Base-by-base conservation (phyloP, 2,329 filamentous ascomycete genomes). In the Sordariomycetes sp. region DNA sequence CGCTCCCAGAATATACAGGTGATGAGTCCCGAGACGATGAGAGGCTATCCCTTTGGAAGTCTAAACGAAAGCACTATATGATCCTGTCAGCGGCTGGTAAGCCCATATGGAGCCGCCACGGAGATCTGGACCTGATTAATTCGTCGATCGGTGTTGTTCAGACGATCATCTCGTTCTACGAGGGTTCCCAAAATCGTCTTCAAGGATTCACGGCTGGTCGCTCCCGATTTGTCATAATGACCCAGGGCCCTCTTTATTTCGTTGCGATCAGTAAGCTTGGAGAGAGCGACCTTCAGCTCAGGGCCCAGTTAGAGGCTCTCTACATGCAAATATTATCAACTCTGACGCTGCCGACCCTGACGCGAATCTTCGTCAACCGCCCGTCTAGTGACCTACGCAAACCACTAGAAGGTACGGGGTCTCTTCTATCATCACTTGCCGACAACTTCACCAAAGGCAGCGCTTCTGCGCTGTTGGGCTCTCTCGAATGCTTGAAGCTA, bases 271-370 rank as follows among this genome's bases (percentile, higher is more conserved):
- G 87, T 52, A 82, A 81, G 41, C 72, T 98, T 9, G 79, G 82
- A n/a, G 92, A 98, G 57, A 95, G 86, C 53, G 90, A 96, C 51
- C 65, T 75, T 5, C 90, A 98, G 55, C 71, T 98, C 15, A 77
- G 85, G 35, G 74, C 79, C 15, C 92, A 98, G 55, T 74, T 98
- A 3, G 87, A 95, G 44, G 88, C 90, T 10, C 63, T 98, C 24
- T 98, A 98, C 57, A 96, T 94, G 85, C 92, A 98, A 57, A 95
- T 98, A 33, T 61, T 98, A 18, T 96, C 92, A 2, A 98, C 93
- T 0, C 64, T 98, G 39, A 98, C 92, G 0, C 69, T 98, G 8
- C 90, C 92, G 0, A 83, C 77, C 11, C 71, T 98, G 43, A 84
- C 79, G 32, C 84, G 82, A 47, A 84, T 96, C 39, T 98, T 98